Percentiles rank a stretch among this genome's conserved stretches.
These are phyloP conservation scores for Dactylellina haptotyla DNA, from an alignment of 2,329 filamentous ascomycete species.

Conservation along the genomic window DNA sequence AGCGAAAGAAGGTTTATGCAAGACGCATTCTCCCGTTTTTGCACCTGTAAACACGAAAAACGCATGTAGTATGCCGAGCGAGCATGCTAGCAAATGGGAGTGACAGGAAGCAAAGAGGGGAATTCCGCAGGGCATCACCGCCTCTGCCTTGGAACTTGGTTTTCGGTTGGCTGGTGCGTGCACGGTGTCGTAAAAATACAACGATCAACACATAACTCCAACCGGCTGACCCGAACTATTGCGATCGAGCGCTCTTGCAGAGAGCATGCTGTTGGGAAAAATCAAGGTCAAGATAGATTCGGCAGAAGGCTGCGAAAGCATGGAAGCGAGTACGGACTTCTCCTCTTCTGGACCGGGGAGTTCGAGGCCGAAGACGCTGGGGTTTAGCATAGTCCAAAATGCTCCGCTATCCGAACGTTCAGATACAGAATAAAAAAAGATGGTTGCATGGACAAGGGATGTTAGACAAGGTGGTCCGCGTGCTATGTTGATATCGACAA, in stretches of 20 bases:
- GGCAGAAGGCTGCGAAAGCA: too few species aligned
- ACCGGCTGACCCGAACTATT: background rate
- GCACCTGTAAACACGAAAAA: background rate
- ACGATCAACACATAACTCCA: slow-evolving; percentile 36
- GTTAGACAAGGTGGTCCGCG: slow-evolving; percentile 40
- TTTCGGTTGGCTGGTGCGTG: slow-evolving; percentile 11
- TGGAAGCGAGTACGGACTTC: slow-evolving; percentile 47
- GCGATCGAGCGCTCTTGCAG: slow-evolving; percentile 5
- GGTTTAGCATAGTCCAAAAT: background rate
- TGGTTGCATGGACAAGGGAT: slow-evolving; percentile 40
- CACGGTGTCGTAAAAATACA: slow-evolving; percentile 27
- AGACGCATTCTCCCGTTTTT: slow-evolving; percentile 39
- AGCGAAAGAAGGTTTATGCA: slow-evolving; percentile 40
- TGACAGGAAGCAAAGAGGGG: background rate
- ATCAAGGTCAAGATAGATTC: background rate
- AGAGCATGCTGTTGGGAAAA: background rate
- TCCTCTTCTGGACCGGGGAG: slow-evolving; percentile 5
- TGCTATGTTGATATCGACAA: slow-evolving; percentile 39
- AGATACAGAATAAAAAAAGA: background rate
- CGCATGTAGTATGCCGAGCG: slow-evolving; percentile 5
- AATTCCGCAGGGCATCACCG: slow-evolving; percentile 7
- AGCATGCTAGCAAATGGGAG: slow-evolving; percentile 44
- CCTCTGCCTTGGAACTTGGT: too few species aligned
- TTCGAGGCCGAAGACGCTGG: background rate
- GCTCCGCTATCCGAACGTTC: slow-evolving; percentile 31